These are phyloP conservation scores for Venturiaceae sp. DNA, from an alignment of 2,329 filamentous ascomycete genomes.

Conservation along the genomic window DNA sequence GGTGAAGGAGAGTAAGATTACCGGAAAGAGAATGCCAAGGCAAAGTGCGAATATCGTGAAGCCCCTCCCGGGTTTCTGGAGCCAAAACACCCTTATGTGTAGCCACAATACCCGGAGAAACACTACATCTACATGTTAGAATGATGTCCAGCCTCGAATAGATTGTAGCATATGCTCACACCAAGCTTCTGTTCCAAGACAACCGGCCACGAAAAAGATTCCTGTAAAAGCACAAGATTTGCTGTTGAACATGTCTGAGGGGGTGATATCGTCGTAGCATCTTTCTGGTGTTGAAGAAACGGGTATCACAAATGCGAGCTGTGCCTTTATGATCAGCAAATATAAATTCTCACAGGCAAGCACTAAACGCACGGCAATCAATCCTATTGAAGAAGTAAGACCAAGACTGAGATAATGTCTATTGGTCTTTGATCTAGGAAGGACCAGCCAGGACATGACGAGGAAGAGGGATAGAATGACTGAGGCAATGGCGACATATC, in stretches of 20 bases:
- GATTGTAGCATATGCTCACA: constrained; percentile 45
- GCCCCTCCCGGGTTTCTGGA: constrained; percentile 18
- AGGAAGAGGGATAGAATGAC: constrained; percentile 63
- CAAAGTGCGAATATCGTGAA: constrained; percentile 22
- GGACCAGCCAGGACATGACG: constrained; percentile 63
- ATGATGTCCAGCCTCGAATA: background rate
- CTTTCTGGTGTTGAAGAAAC: constrained; percentile 56
- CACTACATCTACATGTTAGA: constrained; percentile 14
- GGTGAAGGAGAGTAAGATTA: constrained; percentile 20
- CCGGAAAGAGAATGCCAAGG: constrained; percentile 19
- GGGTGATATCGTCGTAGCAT: constrained; percentile 77
- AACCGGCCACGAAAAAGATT: constrained; percentile 58
- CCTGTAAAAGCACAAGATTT: constrained; percentile 73
- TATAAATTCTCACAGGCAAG: background rate
- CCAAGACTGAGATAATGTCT: constrained; percentile 81
- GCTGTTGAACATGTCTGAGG: constrained; percentile 68
- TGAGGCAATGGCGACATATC: constrained; percentile 68
- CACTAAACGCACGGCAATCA: background rate
- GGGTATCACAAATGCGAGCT: constrained; percentile 79
- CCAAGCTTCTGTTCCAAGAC: constrained; percentile 67
- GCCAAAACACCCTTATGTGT: constrained; percentile 28
- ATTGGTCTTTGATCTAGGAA: constrained; percentile 76
- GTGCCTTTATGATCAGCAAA: constrained; percentile 4
- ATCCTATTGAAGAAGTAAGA: constrained; percentile 46
- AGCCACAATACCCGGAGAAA: constrained; percentile 25